These are phyloP conservation scores for Hypoxylon sp. DNA, from an alignment of 2,329 filamentous ascomycete species.

Conservation along the genomic window DNA sequence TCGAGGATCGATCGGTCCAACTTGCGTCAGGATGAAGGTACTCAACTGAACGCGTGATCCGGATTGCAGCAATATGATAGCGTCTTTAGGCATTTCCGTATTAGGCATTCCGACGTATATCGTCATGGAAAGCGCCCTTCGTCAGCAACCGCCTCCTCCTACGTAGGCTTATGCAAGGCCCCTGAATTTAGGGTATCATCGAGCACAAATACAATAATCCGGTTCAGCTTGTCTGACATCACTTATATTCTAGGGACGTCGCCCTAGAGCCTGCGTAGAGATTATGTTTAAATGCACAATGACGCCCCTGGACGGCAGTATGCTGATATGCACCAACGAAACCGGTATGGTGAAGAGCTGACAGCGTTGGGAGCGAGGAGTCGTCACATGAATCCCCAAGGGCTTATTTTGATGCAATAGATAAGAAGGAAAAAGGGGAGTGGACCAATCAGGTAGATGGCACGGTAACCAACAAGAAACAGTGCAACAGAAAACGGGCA, in stretches of 20 bases:
- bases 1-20: background rate
- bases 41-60: background rate
- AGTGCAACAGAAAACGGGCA: background rate
- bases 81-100: conserved; percentile 24
- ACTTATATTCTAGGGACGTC: conserved; percentile 5
- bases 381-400: conserved; percentile 24
- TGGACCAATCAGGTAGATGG: conserved; percentile 13
- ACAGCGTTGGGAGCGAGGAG: background rate
- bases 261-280: background rate
- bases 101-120: conserved; percentile 28
- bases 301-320: conserved; percentile 19
- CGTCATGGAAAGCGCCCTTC: background rate
- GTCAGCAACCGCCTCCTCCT: conserved; percentile 3
- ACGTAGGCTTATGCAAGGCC: background rate
- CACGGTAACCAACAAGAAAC: conserved; percentile 9
- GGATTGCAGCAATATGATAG: background rate
- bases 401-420: conserved; percentile 14
- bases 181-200: conserved; percentile 3
- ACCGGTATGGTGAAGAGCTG: conserved; percentile 4
- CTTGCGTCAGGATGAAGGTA: background rate
- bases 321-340: conserved; percentile 2
- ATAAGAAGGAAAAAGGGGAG: conserved; percentile 24
- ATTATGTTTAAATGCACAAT: conserved; percentile 33
- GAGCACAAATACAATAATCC: background rate
- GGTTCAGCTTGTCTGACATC: conserved; percentile 35